Evolutionary conservation across 176 grass and related monocot genomes (phyloP).

Genomic region (Puya raimondii): DNA sequence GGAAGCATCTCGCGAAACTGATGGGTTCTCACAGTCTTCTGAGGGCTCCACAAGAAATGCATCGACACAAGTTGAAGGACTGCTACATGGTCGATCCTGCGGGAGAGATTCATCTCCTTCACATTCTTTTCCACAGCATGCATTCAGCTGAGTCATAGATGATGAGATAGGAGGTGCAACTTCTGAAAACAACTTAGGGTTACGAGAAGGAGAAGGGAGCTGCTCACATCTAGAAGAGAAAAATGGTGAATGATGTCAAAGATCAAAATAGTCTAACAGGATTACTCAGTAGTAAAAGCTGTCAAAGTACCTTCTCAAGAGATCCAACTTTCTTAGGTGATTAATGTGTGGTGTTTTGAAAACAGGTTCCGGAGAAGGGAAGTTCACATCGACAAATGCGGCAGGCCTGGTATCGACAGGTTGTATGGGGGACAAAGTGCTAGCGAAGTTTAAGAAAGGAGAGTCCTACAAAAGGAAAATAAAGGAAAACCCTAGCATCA

Average conservation of each 20-base stretch:
- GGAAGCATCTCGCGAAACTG: constrained; percentile 2
- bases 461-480: constrained; percentile 15
- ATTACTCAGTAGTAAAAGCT: background rate
- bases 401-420: background rate
- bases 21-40: constrained; percentile 2
- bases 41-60: constrained; percentile 6
- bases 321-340: constrained; percentile 11
- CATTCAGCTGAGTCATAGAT: background rate
- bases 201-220: background rate
- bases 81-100: constrained; percentile 3
- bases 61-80: constrained; percentile 14
- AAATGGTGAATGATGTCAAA: background rate
- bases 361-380: constrained; percentile 26
- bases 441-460: constrained; percentile 23
- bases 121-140: background rate
- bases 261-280: background rate
- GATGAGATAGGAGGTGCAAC: background rate
- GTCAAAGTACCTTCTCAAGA: constrained; percentile 14
- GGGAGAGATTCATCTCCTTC: background rate
- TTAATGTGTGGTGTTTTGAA: constrained; percentile 21
- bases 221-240: constrained; percentile 5
- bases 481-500: background rate
- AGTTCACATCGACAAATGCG: constrained; percentile 12
- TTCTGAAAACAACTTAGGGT: background rate
- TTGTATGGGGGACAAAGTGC: constrained; percentile 23